Evolutionary conservation across 768 basidiomycete genomes (phyloP).

Genomic region (Gloeophyllum trabeum): DNA sequence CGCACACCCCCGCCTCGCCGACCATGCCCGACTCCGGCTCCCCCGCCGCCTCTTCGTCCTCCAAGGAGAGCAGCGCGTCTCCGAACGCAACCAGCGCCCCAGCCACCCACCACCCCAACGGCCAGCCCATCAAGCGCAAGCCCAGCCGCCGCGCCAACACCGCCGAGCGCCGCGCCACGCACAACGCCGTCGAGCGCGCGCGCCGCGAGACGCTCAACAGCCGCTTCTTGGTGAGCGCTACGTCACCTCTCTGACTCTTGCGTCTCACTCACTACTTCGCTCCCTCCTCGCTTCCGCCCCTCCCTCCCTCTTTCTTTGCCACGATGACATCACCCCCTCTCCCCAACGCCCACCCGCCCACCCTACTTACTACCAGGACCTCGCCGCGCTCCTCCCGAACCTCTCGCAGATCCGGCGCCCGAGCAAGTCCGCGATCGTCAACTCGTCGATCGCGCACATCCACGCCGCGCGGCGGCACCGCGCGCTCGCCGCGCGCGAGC

Average conservation of each 20-base stretch:
- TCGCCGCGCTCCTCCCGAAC: slow-evolving; percentile 85
- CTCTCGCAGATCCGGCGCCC: slow-evolving; percentile 87
- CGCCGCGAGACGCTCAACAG: slow-evolving; percentile 89
- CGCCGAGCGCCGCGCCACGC: slow-evolving; percentile 89
- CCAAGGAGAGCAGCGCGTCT: neutral
- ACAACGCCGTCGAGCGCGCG: slow-evolving; percentile 95
- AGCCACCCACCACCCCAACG: slow-evolving; percentile 8
- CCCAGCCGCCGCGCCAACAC: slow-evolving; percentile 87
- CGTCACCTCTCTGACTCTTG: slow-evolving; percentile 7
- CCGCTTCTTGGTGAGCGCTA: slow-evolving; percentile 64
- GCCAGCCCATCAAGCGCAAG: slow-evolving; percentile 47
- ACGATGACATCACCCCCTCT: too few relatives aligned
- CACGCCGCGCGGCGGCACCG: slow-evolving; percentile 76
- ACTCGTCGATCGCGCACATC: slow-evolving; percentile 86
- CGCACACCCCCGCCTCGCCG: neutral
- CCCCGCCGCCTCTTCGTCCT: neutral
- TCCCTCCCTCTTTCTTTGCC: too few relatives aligned
- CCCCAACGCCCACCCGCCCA: too few relatives aligned
- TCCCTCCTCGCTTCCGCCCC: too few relatives aligned
- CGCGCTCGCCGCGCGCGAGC: slow-evolving; percentile 68
- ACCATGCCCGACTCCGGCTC: neutral
- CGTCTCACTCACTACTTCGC: too few relatives aligned
- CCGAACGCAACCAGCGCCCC: neutral
- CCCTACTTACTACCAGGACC: slow-evolving; percentile 51
- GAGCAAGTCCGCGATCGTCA: slow-evolving; percentile 94